Evolutionary conservation across 1,139 yeast species (phyloP).

Genomic region (Candida gigantensis): DNA sequence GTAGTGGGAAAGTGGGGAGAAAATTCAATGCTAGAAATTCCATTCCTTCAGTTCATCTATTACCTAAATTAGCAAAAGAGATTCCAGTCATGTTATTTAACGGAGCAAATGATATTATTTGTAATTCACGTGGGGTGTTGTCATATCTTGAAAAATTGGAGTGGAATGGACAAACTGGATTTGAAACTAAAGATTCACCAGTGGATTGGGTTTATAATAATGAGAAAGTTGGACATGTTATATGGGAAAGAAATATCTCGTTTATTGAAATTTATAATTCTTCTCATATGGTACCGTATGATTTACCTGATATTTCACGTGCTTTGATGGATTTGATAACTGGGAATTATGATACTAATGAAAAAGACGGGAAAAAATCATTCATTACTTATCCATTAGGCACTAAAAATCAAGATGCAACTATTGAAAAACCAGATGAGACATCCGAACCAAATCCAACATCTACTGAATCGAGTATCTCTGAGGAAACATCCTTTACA

Average conservation of each 20-base stretch:
- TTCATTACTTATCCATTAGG: conserved; percentile 38
- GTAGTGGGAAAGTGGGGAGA: conserved; percentile 59
- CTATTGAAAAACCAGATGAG: conserved; percentile 10
- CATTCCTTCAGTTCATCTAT: conserved; percentile 59
- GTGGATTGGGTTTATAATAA: conserved; percentile 57
- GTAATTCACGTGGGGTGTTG: conserved; percentile 81
- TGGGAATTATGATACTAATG: conserved; percentile 30
- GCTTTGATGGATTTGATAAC: conserved; percentile 62
- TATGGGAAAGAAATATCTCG: conserved; percentile 69
- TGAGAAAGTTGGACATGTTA: conserved; percentile 51
- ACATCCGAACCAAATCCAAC: not conserved
- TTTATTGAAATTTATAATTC: conserved; percentile 73
- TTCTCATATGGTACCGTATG: conserved; percentile 95
- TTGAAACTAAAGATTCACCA: conserved; percentile 34
- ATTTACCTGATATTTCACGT: conserved; percentile 67
- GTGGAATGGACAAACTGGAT: conserved; percentile 72
- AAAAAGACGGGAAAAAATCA: conserved; percentile 18
- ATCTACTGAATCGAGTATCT: conserved; percentile 4
- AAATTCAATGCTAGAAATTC: conserved; percentile 54
- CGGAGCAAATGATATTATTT: conserved; percentile 87
- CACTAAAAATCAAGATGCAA: conserved; percentile 17
- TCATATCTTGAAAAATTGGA: conserved; percentile 57
- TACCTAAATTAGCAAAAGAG: conserved; percentile 64
- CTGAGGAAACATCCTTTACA: conserved; percentile 10
- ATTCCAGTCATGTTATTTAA: conserved; percentile 73